Base-by-base conservation (phyloP, 2,329 filamentous ascomycete species). In the Alternaria tenuissima region DNA sequence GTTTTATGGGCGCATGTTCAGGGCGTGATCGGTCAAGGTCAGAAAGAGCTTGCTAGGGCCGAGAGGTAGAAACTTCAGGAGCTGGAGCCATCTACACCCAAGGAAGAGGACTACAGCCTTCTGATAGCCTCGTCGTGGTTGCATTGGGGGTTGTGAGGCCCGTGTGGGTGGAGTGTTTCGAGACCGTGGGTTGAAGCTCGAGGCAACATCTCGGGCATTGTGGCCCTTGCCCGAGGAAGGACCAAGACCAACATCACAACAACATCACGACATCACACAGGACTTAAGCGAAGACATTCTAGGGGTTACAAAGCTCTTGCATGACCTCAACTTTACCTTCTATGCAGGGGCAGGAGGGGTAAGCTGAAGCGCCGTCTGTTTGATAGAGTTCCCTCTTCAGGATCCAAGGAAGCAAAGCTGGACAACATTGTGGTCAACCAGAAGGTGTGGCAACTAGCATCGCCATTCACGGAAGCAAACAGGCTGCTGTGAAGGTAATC, bases 401-500 rank as follows among this genome's bases (percentile, higher is more conserved):
- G n/a, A 30, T 30, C 16, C n/a, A 42, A 12, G 52, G 18, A 55
- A 48, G 52, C 39, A 52, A 52, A 51, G 26, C 28, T 41, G 39
- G 30, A 20, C 18, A 30, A 8, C 39, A 55, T 42, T 14, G 30
- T 36, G 18, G 43, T 28, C 24, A 57, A 18, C 24, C 22, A 18
- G 30, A 26, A 42, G 39, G n/a, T 16, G 7, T 20, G 39, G 36
- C 32, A 9, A 24, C 32, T 11, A 41, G 20, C 48, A 54, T 47
- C 55, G 30, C 18, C 38, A 51, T 64, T 61, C 52, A 64, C 52
- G 16, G 7, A 16, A 18, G 43, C 32, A 53, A 55, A 56, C 32
- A 53, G 44, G 32, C 41, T 53, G 18, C 34, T 34, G 38, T 51
- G 59, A 9, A 42, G 18, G 26, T 14, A 11, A 32, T 8, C 18